Percentiles rank a stretch among this genome's conserved stretches.
Conservation (phyloP, 139 green algal genomes). For the Microglena sp. region DNA sequence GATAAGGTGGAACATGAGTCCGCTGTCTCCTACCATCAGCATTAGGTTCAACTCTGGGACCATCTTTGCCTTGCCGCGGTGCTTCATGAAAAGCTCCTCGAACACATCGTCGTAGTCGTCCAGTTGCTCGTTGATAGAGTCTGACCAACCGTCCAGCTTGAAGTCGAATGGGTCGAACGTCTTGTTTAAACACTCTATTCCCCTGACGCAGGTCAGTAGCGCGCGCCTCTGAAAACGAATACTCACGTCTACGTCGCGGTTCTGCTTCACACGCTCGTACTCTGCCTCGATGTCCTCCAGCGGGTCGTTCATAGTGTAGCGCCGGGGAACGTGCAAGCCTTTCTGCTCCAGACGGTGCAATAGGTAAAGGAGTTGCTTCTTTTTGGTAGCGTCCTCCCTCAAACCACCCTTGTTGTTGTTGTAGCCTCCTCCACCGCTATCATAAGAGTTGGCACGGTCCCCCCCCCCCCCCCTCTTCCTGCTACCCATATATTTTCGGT, state of each 20-base stretch:
- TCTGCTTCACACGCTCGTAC: slow-evolving; percentile 1
- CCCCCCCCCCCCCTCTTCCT: no score
- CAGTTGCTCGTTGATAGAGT: slow-evolving; percentile 4
- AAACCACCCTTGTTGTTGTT: no score
- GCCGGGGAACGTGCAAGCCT: background rate
- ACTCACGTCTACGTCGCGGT: slow-evolving; percentile 6
- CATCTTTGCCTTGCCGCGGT: slow-evolving; percentile 5
- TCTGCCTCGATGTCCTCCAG: slow-evolving; percentile 17
- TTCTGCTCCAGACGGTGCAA: slow-evolving; percentile 11
- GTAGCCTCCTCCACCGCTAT: no score
- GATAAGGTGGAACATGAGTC: slow-evolving; percentile 15
- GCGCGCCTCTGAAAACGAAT: slow-evolving; percentile 8
- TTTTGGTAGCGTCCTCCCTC: no score
- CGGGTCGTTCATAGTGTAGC: slow-evolving; percentile 9
- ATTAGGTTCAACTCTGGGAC: slow-evolving; percentile 17
- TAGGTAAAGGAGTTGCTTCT: slow-evolving; percentile 18
- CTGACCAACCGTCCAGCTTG: slow-evolving; percentile 9
- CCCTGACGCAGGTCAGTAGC: slow-evolving; percentile 6
- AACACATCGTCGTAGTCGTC: slow-evolving; percentile 16
- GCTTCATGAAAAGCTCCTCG: slow-evolving; percentile 12
- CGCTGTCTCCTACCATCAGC: slow-evolving; percentile 12
- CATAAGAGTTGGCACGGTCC: no score
- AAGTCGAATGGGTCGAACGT: slow-evolving; percentile 13
- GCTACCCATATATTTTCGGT: no score
- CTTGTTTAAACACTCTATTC: slow-evolving; percentile 14